Percentiles rank a stretch among this genome's conserved stretches.
phyloP scores from a whole-genome alignment of 257 asterid genomes.

The Pogostemon cablin region DNA sequence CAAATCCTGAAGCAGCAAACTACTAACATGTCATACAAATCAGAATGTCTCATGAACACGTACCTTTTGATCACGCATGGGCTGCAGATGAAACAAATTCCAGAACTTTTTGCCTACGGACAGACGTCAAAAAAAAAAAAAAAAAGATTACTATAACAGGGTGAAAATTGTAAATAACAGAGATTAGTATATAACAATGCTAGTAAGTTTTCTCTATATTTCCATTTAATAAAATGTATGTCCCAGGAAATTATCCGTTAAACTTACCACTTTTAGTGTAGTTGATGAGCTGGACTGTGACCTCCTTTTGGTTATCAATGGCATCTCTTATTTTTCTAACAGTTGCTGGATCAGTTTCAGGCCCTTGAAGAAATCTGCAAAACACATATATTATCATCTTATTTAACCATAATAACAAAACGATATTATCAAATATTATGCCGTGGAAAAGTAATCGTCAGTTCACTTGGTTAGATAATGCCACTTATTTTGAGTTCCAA shows the following conservation, averaged over 20 bases:
- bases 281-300: conserved; percentile 97
- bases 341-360: conserved; percentile 93
- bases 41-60: conserved; percentile 10
- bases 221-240: background rate
- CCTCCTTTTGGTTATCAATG: conserved; percentile 87
- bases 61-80: conserved; percentile 99
- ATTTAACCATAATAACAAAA: background rate
- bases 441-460: background rate
- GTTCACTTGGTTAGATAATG: conserved; percentile 8
- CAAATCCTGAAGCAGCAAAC: conserved; percentile 4
- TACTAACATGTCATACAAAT: background rate
- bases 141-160: background rate
- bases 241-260: conserved; percentile 15
- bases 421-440: background rate
- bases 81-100: conserved; percentile 98
- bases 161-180: background rate
- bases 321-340: conserved; percentile 90
- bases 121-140: background rate
- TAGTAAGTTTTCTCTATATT: background rate
- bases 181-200: conserved; percentile 7
- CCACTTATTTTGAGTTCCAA: conserved; percentile 1
- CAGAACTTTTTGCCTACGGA: conserved; percentile 88
- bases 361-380: conserved; percentile 95
- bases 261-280: conserved; percentile 88
- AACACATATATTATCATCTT: background rate